Evolutionary conservation across 352 stramenopile genomes (phyloP), one percentile per base, ranked within the genome.

Genomic region (Globisporangium solare): DNA sequence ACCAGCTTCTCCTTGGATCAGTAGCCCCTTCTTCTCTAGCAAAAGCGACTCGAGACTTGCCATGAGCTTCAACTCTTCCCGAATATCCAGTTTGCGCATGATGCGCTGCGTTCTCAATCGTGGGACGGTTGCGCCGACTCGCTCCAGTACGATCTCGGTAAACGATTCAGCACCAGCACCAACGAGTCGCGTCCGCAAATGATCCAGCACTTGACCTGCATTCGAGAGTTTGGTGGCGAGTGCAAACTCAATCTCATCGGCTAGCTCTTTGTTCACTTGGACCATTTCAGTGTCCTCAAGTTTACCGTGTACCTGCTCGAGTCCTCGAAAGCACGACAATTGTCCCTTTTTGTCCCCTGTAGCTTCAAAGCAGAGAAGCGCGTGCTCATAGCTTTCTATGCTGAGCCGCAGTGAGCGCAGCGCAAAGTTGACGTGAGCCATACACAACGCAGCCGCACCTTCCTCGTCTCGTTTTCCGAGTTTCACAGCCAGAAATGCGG

Each of bases 191-290:
- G 77, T 60, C 43, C 89, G 75, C 4, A 92, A 62, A 2, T 65
- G 51, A 20, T 73, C 59, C 6, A 91, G 70, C 52, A 73, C 58
- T 8, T 67, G 49, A n/a, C 51, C 61, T 2, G 70, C 70, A 12
- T 58, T 54, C 17, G 47, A 58, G 10, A 91, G 50, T 24, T 82
- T 88, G 20, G 86, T 77, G 2, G 73, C 41, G 0, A 93, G 51
- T 0, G 66, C 70, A 62, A 88, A 86, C 56, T 87, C 79, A 22
- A 93, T 85, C 14, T 83, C 73, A 11, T 93, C 75, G 0, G 76
- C 83, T 14, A 80, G 73, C 5, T 59, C n/a, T 13, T 73, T 75
- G 20, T 79, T 82, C 2, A 60, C 56, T 10, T 67, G 41, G 1
- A 62, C 27, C 73, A 84, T 82, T 41, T 88, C 74, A 27, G 45